Percentiles rank a stretch among this genome's conserved stretches.
Evolutionary conservation across 1,284 basidiomycete species (phyloP).

Genomic region (Naganishia sp.): DNA sequence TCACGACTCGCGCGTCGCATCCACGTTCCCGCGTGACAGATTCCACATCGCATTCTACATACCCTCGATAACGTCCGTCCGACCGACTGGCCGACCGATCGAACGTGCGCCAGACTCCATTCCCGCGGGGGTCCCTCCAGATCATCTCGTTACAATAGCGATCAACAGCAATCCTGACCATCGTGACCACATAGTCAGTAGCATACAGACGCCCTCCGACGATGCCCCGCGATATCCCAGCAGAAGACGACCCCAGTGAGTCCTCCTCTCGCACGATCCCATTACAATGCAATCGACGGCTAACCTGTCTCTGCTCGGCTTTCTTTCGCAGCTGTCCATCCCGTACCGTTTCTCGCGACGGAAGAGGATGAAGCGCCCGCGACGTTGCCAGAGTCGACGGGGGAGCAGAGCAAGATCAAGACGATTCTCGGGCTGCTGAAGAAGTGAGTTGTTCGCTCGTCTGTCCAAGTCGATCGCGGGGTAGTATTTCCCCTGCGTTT

Average conservation of each 20-base stretch:
- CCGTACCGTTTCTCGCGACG: constrained; percentile 5
- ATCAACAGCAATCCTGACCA: too few relatives aligned
- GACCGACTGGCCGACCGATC: constrained; percentile 4
- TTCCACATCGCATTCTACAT: too few relatives aligned
- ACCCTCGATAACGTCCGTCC: background rate
- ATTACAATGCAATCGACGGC: background rate
- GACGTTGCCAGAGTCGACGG: constrained; percentile 71
- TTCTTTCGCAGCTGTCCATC: background rate
- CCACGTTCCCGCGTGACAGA: too few relatives aligned
- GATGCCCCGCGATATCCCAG: constrained; percentile 4
- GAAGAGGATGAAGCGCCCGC: constrained; percentile 49
- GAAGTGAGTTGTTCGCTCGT: constrained; percentile 63
- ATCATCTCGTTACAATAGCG: too few relatives aligned
- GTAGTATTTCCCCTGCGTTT: too few relatives aligned
- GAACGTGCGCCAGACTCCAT: background rate
- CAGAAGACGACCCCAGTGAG: constrained; percentile 10
- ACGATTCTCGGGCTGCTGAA: constrained; percentile 85
- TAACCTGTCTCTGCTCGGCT: background rate
- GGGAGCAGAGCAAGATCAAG: constrained; percentile 85
- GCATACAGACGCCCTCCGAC: background rate
- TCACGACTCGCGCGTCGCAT: too few relatives aligned
- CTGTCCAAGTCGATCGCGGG: too few relatives aligned
- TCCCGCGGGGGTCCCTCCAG: background rate
- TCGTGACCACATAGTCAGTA: too few relatives aligned
- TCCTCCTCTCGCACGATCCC: background rate